phyloP scores from a whole-genome alignment of 2,329 filamentous ascomycete genomes.

The Alternaria ethzedia region DNA sequence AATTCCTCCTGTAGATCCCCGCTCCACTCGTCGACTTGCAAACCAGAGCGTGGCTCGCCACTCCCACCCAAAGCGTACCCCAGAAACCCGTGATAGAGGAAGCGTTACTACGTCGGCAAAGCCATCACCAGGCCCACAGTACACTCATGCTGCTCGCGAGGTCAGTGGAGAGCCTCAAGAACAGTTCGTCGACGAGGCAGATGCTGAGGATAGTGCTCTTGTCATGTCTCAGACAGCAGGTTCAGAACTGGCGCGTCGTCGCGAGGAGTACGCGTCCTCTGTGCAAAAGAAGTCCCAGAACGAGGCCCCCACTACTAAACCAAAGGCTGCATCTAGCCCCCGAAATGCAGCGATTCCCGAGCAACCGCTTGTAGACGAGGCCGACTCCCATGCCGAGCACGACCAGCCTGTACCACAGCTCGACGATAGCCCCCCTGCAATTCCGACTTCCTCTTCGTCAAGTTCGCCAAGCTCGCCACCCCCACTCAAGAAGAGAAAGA shows the following conservation, averaged over 20 bases:
- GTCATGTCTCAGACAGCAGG: not conserved
- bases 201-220: not conserved
- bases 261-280: slow-evolving; percentile 6
- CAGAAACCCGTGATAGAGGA: not conserved
- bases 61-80: not conserved
- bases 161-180: not conserved
- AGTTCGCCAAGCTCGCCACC: not conserved
- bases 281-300: not conserved
- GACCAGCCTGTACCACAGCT: not conserved
- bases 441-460: not conserved
- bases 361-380: not conserved
- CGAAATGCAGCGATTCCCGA: not conserved
- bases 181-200: not conserved
- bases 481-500: not conserved
- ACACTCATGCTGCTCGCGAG: not conserved
- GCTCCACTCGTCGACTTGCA: not conserved
- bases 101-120: not conserved
- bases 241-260: slow-evolving; percentile 10
- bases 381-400: not conserved
- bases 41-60: not conserved
- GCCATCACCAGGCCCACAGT: not conserved
- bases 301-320: not conserved
- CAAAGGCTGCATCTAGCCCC: not conserved
- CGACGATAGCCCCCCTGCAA: not conserved
- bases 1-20: not conserved